Base-by-base conservation (phyloP, 768 basidiomycete species). In the Collybia mongolica region DNA sequence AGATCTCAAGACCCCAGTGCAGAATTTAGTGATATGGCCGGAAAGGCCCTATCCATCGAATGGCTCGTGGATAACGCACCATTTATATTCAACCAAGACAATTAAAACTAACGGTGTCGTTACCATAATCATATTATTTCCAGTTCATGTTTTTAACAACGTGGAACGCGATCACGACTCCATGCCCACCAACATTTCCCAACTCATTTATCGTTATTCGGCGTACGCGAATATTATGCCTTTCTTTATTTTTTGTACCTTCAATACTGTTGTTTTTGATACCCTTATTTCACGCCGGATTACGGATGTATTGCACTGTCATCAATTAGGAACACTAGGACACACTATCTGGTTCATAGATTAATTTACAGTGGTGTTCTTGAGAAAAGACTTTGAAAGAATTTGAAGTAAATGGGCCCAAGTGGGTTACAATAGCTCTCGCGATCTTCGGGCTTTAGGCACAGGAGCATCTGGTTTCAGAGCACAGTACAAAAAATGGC, bases 11-110 rank as follows among this genome's bases (percentile, higher is more conserved):
- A 95, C 64, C 84, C 88, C 3, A 77, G 79, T 22, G 83, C 90
- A 15, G 97, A 98, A 71, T 98, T 98, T 72, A 88, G 85, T 60
- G 96, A 99, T 67, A 98, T 98, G 91, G 95, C 92, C 6, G 92
- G 93, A 46, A 98, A 96, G 69, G 92, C 96, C 5, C 79, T 94
- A 51, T 83, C 88, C 60, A 77, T 99, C 44, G 93, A 97, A 67
- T 97, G 94, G 89, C 81, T 98, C 56, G 84, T 98, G 53, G 94
- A 98, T 64, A 88, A 96, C 62, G 91, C 91, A 11, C 78, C 75
- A 36, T 65, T 67, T 20, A 71, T 89, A 58, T 82, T 80, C 62
- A 66, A 66, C 44, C 48, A 45, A 60, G 44, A 29, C 37, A 44
- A 18, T 19, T 37, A 2, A 39, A 43, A 54, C 49, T 42, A 44